phyloP scores from a whole-genome alignment of 2,329 filamentous ascomycete species.

The Didymella keratinophila region DNA sequence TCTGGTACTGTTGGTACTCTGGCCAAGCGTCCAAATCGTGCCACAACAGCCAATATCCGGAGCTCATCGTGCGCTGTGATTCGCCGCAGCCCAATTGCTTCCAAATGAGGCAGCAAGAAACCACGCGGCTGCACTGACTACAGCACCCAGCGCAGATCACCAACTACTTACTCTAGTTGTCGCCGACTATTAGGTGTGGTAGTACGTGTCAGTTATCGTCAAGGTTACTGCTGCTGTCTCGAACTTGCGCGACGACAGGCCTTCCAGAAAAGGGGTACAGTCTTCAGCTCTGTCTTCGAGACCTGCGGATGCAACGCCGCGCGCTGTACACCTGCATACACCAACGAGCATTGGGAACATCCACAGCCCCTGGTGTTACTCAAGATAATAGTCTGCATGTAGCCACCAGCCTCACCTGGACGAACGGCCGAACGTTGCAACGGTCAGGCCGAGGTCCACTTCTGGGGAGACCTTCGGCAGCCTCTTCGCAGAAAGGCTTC shows the following conservation, averaged over 20 bases:
- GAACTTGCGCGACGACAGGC: slow-evolving; percentile 2
- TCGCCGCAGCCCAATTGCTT: slow-evolving; percentile 2
- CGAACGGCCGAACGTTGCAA: slow-evolving; percentile 1
- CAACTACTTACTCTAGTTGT: slow-evolving; percentile 12
- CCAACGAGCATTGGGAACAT: slow-evolving; percentile 4
- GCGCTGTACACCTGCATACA: slow-evolving; percentile 6
- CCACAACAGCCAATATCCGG: slow-evolving; percentile 14
- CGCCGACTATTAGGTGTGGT: slow-evolving; percentile 2
- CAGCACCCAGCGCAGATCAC: slow-evolving; percentile 6
- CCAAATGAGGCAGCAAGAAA: slow-evolving; percentile 7
- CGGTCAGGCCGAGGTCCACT: background rate
- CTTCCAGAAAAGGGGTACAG: slow-evolving; percentile 5
- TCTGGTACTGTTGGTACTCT: slow-evolving; percentile 12
- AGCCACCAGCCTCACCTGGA: slow-evolving; percentile 6
- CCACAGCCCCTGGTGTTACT: background rate
- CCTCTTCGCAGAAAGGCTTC: background rate
- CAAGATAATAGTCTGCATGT: background rate
- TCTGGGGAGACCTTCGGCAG: background rate
- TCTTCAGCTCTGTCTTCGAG: slow-evolving; percentile 1
- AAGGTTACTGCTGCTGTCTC: slow-evolving; percentile 2
- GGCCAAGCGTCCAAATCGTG: slow-evolving; percentile 11
- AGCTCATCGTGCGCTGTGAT: slow-evolving; percentile 6
- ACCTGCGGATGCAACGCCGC: background rate
- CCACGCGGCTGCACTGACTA: slow-evolving; percentile 3
- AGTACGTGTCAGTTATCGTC: slow-evolving; percentile 1